phyloP scores from a whole-genome alignment of 495 filamentous ascomycete genomes.

The Penicillium riverlandense region DNA sequence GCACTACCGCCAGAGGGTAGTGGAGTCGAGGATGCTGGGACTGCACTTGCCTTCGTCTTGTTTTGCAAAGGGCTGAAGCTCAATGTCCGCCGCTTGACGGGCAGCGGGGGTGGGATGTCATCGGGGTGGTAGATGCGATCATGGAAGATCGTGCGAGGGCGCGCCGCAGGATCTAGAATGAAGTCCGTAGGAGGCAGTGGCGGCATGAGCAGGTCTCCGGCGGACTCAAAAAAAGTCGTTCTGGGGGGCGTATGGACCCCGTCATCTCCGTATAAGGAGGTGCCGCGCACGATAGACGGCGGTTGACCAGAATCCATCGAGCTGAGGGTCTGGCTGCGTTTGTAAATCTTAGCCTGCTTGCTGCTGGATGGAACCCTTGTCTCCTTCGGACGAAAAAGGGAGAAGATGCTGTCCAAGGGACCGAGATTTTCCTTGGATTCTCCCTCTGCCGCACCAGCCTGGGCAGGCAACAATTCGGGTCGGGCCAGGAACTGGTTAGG shows the following conservation, averaged over 20 bases:
- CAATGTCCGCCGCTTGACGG: conserved; percentile 48
- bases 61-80: conserved; percentile 34
- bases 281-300: conserved; percentile 30
- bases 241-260: conserved; percentile 66
- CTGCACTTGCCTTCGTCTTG: conserved; percentile 19
- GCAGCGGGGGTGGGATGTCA: conserved; percentile 79
- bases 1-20: conserved; percentile 6
- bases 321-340: conserved; percentile 64
- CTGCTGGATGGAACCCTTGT: conserved; percentile 18
- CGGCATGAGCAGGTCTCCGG: conserved; percentile 84
- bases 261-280: conserved; percentile 33
- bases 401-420: conserved; percentile 55
- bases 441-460: conserved; percentile 1
- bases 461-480: conserved; percentile 1
- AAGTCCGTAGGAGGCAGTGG: conserved; percentile 75
- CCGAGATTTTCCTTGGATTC: conserved; percentile 15
- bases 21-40: conserved; percentile 6
- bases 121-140: conserved; percentile 90
- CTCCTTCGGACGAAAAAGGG: conserved; percentile 50
- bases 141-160: conserved; percentile 93
- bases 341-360: conserved; percentile 66
- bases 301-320: conserved; percentile 29
- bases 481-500: conserved; percentile 14
- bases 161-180: conserved; percentile 70
- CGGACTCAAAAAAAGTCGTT: conserved; percentile 91